Evolutionary conservation across 108 stramenopile genomes (phyloP).

Genomic region (Chaetoceros muelleri): DNA sequence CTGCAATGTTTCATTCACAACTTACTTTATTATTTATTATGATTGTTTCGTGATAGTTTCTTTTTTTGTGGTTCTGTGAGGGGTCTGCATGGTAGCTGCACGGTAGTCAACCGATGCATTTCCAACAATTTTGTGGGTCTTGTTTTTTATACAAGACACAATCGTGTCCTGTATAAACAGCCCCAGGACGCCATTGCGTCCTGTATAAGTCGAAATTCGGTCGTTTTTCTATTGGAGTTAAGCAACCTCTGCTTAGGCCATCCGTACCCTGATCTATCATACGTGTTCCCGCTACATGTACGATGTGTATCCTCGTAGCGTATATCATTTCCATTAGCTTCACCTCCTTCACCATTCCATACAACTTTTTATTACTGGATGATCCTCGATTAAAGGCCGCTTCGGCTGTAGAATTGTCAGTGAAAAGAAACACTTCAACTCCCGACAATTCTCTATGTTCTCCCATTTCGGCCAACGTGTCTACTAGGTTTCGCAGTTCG

Average conservation of each 20-base stretch:
- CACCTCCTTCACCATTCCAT: slow-evolving; percentile 17
- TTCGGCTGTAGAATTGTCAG: slow-evolving; percentile 30
- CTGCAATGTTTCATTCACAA: no score
- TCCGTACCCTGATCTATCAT: slow-evolving; percentile 36
- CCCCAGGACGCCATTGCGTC: no score
- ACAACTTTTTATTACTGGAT: slow-evolving; percentile 12
- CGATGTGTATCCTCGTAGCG: slow-evolving; percentile 7
- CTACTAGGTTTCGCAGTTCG: slow-evolving; percentile 12
- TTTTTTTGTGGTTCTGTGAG: background rate
- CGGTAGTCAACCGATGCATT: no score
- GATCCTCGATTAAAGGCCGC: slow-evolving; percentile 28
- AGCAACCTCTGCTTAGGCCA: slow-evolving; percentile 21
- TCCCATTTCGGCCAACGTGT: slow-evolving; percentile 5
- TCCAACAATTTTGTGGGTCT: background rate
- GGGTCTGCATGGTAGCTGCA: no score
- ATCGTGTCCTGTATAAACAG: slow-evolving; percentile 4
- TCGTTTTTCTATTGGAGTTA: no score
- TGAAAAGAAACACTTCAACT: slow-evolving; percentile 23
- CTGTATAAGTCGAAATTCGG: no score
- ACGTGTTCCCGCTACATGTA: slow-evolving; percentile 22
- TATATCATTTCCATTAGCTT: slow-evolving; percentile 11
- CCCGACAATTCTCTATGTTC: slow-evolving; percentile 4
- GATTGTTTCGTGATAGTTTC: no score
- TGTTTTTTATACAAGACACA: background rate
- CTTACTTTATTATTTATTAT: no score